Base-by-base conservation (phyloP, 345 rosid species). In the Mercurialis annua region DNA sequence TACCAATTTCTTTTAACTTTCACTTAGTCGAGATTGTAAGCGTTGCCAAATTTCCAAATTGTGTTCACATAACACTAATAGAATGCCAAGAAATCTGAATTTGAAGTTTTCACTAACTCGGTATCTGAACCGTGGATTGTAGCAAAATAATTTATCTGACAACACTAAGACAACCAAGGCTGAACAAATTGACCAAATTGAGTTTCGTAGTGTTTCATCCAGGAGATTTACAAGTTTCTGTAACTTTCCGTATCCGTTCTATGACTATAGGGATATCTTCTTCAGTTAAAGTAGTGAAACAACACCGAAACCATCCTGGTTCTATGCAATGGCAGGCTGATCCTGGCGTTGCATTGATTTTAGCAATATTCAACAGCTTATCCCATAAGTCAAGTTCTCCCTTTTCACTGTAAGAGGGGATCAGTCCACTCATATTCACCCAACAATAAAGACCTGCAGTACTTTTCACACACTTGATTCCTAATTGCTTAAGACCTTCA, bases 291-390 rank as follows among this genome's bases (percentile, higher is more conserved):
- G 86, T 71, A 2, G 97, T 77, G 77, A 89, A 93, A 82, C 96
- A 87, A 69, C 94, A 93, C 29, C 97, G 75, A 66, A 94, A 94
- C 97, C 99, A 94, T 65, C 99, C 99, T 0, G 91, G 92, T 76
- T 94, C 92, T 69, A 86, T 89, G 81, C 95, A 87, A 75, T 89
- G 95, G 74, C 99, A 90, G 6, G 95, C 92, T 34, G 91, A 83
- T 8, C 97, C 95, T 14, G 99, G 96, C 71, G 97, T 94, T 54
- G 78, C 82, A 58, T 89, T 94, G 77, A 90, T 82, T 82, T 90
- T 90, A 60, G 87, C 89, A 71, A 83, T 73, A 68, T 78, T 87
- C 75, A 90, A 64, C 14, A 94, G 85, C 73, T 84, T 83, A 69
- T 88, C 86, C 81, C 87, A 90, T 36, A 90, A 76, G 71, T 88